These are phyloP conservation scores for Phycomyces blakesleeanus DNA, from an alignment of 192 early-diverging fungal species.

Conservation along the genomic window DNA sequence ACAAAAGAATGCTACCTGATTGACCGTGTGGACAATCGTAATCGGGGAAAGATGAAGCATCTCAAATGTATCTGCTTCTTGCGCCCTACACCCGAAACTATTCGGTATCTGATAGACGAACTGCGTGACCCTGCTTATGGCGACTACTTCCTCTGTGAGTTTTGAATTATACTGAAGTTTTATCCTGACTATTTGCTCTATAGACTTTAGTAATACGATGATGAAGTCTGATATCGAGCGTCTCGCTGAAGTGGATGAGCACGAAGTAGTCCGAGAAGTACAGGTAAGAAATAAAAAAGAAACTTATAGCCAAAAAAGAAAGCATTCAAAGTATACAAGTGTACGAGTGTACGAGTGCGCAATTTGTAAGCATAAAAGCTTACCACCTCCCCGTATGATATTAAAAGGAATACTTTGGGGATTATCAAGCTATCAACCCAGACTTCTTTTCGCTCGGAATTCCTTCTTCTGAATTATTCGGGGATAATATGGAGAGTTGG, in stretches of 20 bases:
- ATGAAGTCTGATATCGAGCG: conserved; percentile 88
- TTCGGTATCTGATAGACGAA: conserved; percentile 87
- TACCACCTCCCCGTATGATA: too few species aligned
- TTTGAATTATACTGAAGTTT: background rate
- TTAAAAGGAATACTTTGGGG: conserved; percentile 86
- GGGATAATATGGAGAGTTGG: conserved; percentile 72
- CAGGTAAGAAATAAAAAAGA: conserved; percentile 52
- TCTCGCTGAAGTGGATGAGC: conserved; percentile 93
- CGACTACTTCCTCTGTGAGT: conserved; percentile 91
- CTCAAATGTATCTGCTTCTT: conserved; percentile 93
- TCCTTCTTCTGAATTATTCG: conserved; percentile 64
- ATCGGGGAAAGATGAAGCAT: conserved; percentile 90
- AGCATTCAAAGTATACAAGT: background rate
- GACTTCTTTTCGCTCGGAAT: conserved; percentile 82
- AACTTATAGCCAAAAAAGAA: background rate
- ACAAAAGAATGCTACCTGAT: conserved; percentile 92
- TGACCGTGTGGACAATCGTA: conserved; percentile 83
- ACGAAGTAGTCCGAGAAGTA: conserved; percentile 90
- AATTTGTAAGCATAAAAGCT: too few species aligned
- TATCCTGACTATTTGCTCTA: background rate
- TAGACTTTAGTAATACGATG: conserved; percentile 93
- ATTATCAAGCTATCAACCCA: conserved; percentile 80
- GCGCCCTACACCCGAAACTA: conserved; percentile 77
- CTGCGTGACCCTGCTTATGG: conserved; percentile 89
- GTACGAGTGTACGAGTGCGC: too few species aligned